A percentile compares a stretch with the other conserved stretches of the same genome.
These are phyloP conservation scores for Mortierella sp. DNA, from an alignment of 371 early-diverging fungal genomes.

Conservation along the genomic window DNA sequence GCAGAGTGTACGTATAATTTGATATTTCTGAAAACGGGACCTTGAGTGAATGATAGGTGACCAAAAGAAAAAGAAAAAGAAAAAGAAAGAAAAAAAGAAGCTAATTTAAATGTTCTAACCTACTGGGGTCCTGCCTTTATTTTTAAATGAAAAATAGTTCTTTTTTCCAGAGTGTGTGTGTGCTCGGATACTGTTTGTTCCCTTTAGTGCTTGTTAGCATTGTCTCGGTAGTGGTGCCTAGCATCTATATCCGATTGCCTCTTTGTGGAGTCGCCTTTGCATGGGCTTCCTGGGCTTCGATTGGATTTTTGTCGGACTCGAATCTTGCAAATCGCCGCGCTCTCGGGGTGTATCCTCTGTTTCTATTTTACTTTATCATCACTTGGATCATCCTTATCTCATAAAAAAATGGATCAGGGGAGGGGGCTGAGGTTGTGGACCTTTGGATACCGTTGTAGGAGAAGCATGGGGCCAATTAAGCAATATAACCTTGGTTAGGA, in stretches of 20 bases:
- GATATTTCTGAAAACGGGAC: no score
- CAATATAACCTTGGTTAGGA: no score
- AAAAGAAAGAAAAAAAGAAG: no score
- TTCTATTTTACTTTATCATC: constrained; percentile 92
- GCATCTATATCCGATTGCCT: constrained; percentile 75
- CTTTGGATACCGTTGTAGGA: background rate
- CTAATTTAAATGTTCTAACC: no score
- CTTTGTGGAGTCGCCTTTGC: constrained; percentile 76
- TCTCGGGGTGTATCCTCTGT: constrained; percentile 92
- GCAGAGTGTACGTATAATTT: constrained; percentile 75
- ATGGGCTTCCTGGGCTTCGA: constrained; percentile 92
- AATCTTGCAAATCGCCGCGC: constrained; percentile 83
- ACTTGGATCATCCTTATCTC: constrained; percentile 89
- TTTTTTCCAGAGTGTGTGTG: constrained; percentile 95
- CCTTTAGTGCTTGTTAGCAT: constrained; percentile 86
- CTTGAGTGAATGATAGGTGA: no score
- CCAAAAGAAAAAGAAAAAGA: no score
- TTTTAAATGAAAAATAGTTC: constrained; percentile 61
- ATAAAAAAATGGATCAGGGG: constrained; percentile 29
- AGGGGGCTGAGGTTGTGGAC: background rate
- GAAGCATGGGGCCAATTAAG: no score
- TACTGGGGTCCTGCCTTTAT: background rate
- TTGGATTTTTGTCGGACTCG: constrained; percentile 88
- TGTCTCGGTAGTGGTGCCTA: constrained; percentile 70
- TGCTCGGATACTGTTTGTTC: constrained; percentile 95